Evolutionary conservation across 768 basidiomycete species (phyloP).

Genomic region (Neoboletus brunneissimus): DNA sequence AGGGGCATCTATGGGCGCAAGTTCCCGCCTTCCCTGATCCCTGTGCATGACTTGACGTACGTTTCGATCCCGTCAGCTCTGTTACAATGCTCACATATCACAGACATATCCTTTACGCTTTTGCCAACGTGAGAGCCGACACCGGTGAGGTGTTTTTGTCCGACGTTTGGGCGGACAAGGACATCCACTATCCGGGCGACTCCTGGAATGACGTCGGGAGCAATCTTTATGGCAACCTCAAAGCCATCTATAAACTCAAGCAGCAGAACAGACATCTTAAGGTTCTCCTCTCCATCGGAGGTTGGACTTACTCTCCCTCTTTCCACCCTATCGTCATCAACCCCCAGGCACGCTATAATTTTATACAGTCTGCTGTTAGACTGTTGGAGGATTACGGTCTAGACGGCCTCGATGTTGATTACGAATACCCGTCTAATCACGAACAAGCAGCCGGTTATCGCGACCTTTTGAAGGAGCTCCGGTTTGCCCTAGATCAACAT

Average conservation of each 20-base stretch:
- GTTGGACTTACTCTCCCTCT: constrained; percentile 89
- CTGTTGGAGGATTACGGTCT: constrained; percentile 89
- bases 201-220: constrained; percentile 90
- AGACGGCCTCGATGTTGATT: constrained; percentile 90
- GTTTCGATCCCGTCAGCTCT: constrained; percentile 24
- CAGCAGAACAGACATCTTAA: constrained; percentile 79
- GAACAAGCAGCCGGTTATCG: constrained; percentile 82
- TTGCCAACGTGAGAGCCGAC: constrained; percentile 82
- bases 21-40: constrained; percentile 84
- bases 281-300: constrained; percentile 85
- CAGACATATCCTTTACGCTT: constrained; percentile 90
- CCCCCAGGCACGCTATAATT: constrained; percentile 59
- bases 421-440: constrained; percentile 85
- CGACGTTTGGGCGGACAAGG: constrained; percentile 93
- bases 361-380: constrained; percentile 76
- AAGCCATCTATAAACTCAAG: constrained; percentile 89
- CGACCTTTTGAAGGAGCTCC: constrained; percentile 71
- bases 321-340: constrained; percentile 81
- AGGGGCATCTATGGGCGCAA: constrained; percentile 97
- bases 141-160: constrained; percentile 86
- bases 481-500: constrained; percentile 73
- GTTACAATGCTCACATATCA: constrained; percentile 3
- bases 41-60: constrained; percentile 81
- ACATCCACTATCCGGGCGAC: constrained; percentile 95
- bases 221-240: constrained; percentile 95